Evolutionary conservation across 176 grass and related monocot species (phyloP).

Genomic region (Cymbopogon citratus): DNA sequence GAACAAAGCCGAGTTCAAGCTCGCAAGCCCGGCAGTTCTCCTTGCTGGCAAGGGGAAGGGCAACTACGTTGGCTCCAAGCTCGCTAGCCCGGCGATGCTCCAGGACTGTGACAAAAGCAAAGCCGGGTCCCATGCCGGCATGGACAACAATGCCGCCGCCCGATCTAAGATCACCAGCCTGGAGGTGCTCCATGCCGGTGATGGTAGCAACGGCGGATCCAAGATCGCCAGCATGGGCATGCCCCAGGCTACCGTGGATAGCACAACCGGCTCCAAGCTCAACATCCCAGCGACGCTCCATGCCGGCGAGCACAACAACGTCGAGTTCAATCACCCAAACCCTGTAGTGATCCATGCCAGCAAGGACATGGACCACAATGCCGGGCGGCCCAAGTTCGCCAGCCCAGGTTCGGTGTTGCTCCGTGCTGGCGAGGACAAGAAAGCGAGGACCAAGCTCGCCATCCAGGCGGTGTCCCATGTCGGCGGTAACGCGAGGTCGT

Average conservation of each 20-base stretch:
- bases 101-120: not conserved
- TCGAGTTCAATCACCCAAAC: not conserved
- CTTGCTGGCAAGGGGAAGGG: not conserved
- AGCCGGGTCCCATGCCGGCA: not conserved
- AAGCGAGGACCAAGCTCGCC: not conserved
- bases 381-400: not conserved
- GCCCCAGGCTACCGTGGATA: not conserved
- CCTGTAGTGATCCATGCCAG: not conserved
- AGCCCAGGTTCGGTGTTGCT: no score
- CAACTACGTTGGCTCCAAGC: not conserved
- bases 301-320: not conserved
- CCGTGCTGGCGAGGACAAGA: not conserved
- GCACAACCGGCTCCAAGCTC: not conserved
- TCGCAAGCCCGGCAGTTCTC: not conserved
- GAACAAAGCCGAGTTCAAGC: not conserved
- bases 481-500: not conserved
- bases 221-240: no score
- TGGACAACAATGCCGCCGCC: not conserved
- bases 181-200: not conserved
- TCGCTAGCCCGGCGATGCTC: not conserved
- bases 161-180: not conserved
- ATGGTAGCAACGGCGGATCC: not conserved
- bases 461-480: not conserved
- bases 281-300: not conserved
- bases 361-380: not conserved